Base-by-base conservation (phyloP, 805 yeast genomes). In the Kazachstania viticola region DNA sequence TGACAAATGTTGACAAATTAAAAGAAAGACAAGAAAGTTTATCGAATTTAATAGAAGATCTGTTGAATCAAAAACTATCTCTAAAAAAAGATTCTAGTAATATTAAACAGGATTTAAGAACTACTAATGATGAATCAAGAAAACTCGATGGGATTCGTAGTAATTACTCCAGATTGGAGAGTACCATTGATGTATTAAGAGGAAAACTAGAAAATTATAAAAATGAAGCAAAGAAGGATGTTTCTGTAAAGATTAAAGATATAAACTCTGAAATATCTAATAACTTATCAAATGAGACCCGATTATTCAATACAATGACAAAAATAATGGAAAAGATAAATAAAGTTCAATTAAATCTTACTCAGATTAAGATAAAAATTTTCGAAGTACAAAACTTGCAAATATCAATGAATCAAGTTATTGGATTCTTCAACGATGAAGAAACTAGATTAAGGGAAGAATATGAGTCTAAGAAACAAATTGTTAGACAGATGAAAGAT, bases 371-470 rank as follows among this genome's bases (percentile, higher is more conserved):
- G 17, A 41, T 61, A 11, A 36, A 42, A 17, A 36, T 36, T 17
- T 51, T 68, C 28, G 72, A 71, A 36, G 56, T 56, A 9, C 45
- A 52, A 24, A 67, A 69, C 38, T 59, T 58, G 30, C 50, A 44
- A n/a, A 29, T 36, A 3, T 48, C 65, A 2, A 39, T 60, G 22
- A 45, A 49, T 25, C 48, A 43, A 1, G 42, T 64, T 14, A 45
- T 56, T 8, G 42, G 39, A 11, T 41, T 46, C 19, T 54, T 64
- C 26, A 41, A 49, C 24, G 48, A 46, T 1, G 44, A 48, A 25
- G 61, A 56, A 29, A 44, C 42, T 13, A 46, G 40, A 23, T 45
- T 50, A 16, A 48, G 38, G 30, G 33, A 31, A 13, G 52, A 45
- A 29, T 39, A 49, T 39, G 44, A 58, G 31, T 38, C 46, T 26